Percentiles rank a stretch among this genome's conserved stretches.
phyloP scores from a whole-genome alignment of 2,329 filamentous ascomycete species.

The Ilyonectria destructans region DNA sequence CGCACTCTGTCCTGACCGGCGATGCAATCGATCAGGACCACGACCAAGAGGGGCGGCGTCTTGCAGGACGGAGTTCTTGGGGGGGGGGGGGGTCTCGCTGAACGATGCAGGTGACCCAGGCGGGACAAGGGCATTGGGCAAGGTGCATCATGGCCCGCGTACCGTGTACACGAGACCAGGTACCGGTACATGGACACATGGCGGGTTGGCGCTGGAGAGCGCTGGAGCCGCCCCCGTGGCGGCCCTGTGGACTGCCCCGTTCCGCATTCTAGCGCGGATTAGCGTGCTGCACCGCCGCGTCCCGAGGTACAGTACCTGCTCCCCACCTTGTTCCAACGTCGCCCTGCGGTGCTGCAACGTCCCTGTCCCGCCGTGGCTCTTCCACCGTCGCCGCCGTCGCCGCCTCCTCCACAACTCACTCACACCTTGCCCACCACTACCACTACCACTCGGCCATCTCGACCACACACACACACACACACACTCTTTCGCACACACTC shows the following conservation, averaged over 20 bases:
- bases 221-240: slow-evolving; percentile 14
- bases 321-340: slow-evolving; percentile 8
- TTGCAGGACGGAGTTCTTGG: not conserved
- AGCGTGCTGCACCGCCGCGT: not conserved
- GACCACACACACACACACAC: slow-evolving; percentile 15
- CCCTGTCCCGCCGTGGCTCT: slow-evolving; percentile 14
- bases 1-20: slow-evolving; percentile 25
- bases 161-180: slow-evolving; percentile 30
- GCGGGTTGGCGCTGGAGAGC: slow-evolving; percentile 13
- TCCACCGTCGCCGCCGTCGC: slow-evolving; percentile 26
- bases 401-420: slow-evolving; percentile 29
- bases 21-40: slow-evolving; percentile 30
- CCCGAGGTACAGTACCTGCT: slow-evolving; percentile 23
- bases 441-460: slow-evolving; percentile 8
- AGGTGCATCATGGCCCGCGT: slow-evolving; percentile 20
- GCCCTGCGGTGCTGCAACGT: slow-evolving; percentile 22
- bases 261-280: not conserved
- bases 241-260: not conserved
- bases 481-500: not conserved
- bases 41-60: slow-evolving; percentile 14
- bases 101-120: slow-evolving; percentile 47
- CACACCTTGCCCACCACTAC: slow-evolving; percentile 16
- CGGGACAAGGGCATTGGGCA: slow-evolving; percentile 38
- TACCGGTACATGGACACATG: slow-evolving; percentile 43
- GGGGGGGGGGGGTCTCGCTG: slow-evolving; percentile 21